Evolutionary conservation across 2,329 filamentous ascomycete genomes (phyloP), one percentile per base, ranked within the genome.

Genomic region (Phaeoacremonium minimum): DNA sequence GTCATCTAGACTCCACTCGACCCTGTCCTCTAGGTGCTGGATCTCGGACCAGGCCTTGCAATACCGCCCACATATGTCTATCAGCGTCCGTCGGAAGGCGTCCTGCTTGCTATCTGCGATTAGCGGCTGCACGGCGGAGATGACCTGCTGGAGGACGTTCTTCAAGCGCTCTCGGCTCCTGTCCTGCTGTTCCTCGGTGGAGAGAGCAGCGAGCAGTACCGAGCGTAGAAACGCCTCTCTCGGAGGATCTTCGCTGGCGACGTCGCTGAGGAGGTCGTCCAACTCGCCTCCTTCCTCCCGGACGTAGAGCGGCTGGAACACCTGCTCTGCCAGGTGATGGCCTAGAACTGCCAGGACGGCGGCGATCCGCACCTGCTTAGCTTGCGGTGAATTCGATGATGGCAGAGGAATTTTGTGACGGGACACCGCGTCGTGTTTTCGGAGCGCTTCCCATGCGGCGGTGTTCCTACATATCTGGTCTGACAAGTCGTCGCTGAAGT

Each of bases 261-360:
- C 45, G 2, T 46, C 46, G 19, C 51, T 53, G 8, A 61, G 49
- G 31, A 60, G 47, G 18, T 42, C 41, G 18, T 55, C 46, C 2
- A 61, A 46, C 32, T 57, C 54, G 26, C 44, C 44, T 45, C 56
- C 54, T 36, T 55, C 50, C 30, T 55, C 50, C n/a, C 58, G 36
- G 5, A 60, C 50, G 48, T 59, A 61, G n/a, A 53, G 45, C 3
- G 58, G 57, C 13, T 55, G 56, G 50, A 61, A 60, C 35, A 61
- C 42, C 43, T 60, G 49, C 33, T 46, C 44, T 41, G 56, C 47
- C 18, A 61, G 46, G 8, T 53, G 49, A 18, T 53, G 52, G 4
- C 56, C 57, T 11, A 61, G 46, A 7, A 59, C 44, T 11, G 57
- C 50, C 1, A 61, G 46, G 13, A 59, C 49, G 9, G 57, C 53